A percentile compares a stretch with the other conserved stretches of the same genome.
Conservation (phyloP, 129 eudicot genomes). For the Centrapalus pauciflorus region DNA sequence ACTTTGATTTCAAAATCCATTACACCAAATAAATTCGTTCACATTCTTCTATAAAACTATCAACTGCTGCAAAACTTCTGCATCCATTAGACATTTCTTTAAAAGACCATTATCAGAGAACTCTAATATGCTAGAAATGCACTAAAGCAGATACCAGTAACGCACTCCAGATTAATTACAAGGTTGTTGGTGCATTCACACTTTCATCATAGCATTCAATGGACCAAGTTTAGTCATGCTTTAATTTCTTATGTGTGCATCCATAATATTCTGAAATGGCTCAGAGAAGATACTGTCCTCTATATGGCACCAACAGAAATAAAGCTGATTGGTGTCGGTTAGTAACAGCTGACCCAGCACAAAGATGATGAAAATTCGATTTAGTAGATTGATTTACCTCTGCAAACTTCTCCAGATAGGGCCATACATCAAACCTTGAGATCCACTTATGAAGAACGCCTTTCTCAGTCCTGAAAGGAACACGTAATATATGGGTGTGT, state of each 20-base stretch:
- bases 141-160: background rate
- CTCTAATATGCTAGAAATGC: background rate
- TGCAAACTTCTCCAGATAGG: conserved; percentile 83
- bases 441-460: conserved; percentile 94
- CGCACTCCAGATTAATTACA: background rate
- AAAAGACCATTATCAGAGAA: background rate
- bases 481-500: conserved; percentile 72
- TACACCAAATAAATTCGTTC: background rate
- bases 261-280: background rate
- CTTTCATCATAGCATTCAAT: background rate
- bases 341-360: background rate
- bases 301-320: background rate
- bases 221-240: background rate
- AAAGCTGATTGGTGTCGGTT: too few species aligned
- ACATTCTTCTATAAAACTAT: background rate
- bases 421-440: conserved; percentile 99
- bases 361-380: background rate
- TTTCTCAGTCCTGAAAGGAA: conserved; percentile 79
- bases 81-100: background rate
- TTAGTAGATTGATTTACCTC: conserved; percentile 45
- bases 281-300: background rate
- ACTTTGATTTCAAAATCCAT: background rate
- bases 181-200: background rate
- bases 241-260: background rate
- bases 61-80: background rate